These are phyloP conservation scores for Monosporozyma unispora DNA, from an alignment of 805 yeast species.

Conservation along the genomic window DNA sequence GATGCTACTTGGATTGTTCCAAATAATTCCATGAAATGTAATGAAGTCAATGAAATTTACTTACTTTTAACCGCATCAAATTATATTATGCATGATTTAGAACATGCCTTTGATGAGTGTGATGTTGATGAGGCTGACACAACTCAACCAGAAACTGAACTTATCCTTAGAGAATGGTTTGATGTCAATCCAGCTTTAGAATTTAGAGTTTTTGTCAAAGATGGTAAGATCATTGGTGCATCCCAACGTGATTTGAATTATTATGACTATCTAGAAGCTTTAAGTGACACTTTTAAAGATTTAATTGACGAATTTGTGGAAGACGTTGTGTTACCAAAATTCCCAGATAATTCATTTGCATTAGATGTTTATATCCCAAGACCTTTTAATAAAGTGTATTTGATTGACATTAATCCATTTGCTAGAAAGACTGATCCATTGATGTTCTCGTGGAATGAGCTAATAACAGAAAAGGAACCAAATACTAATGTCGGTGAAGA, in stretches of 20 bases:
- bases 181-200: conserved; percentile 83
- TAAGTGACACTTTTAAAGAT: conserved; percentile 40
- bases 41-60: conserved; percentile 64
- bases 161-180: conserved; percentile 78
- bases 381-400: conserved; percentile 53
- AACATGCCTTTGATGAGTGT: conserved; percentile 54
- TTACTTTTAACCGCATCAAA: conserved; percentile 77
- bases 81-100: conserved; percentile 77
- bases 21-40: conserved; percentile 66
- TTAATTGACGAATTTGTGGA: conserved; percentile 49
- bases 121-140: conserved; percentile 20
- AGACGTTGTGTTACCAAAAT: conserved; percentile 37
- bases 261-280: conserved; percentile 56
- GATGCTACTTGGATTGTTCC: conserved; percentile 91
- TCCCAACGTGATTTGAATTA: conserved; percentile 82
- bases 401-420: conserved; percentile 85
- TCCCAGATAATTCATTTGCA: conserved; percentile 50
- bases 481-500: conserved; percentile 6
- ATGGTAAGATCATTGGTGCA: conserved; percentile 55
- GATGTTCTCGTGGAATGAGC: conserved; percentile 78
- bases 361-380: conserved; percentile 79
- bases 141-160: conserved; percentile 38
- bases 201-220: conserved; percentile 74
- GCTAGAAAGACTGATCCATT: conserved; percentile 68
- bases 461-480: conserved; percentile 29